phyloP scores from a whole-genome alignment of 805 yeast species.

The Naumovozyma baii region DNA sequence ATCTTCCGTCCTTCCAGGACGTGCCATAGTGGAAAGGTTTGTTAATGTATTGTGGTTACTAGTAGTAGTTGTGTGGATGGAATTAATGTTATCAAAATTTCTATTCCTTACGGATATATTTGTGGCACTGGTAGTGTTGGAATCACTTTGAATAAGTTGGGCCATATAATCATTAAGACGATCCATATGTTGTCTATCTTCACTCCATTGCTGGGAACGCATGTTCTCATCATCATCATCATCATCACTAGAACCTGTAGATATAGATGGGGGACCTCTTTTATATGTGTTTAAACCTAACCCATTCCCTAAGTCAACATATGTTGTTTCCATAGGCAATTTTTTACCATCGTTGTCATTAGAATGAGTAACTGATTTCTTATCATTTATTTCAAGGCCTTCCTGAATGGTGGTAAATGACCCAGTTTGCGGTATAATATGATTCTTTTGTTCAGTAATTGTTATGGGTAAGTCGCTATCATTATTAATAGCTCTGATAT shows the following conservation, averaged over 20 bases:
- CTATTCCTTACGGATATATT: neutral
- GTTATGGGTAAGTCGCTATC: too few relatives aligned
- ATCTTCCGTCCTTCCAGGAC: neutral
- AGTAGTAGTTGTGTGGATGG: neutral
- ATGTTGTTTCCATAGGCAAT: slow-evolving; percentile 6
- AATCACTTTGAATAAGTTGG: slow-evolving; percentile 16
- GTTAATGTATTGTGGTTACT: neutral
- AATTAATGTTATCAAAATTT: neutral
- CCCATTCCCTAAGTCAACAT: slow-evolving; percentile 29
- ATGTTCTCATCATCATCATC: slow-evolving; percentile 6
- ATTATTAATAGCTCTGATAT: too few relatives aligned
- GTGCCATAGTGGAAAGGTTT: neutral
- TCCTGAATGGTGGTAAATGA: too few relatives aligned
- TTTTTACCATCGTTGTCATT: neutral
- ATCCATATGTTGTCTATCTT: slow-evolving; percentile 11
- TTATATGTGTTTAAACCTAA: slow-evolving; percentile 29
- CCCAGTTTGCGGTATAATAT: neutral
- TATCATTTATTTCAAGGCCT: too few relatives aligned
- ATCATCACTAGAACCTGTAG: slow-evolving; percentile 28
- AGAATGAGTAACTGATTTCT: neutral
- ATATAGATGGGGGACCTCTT: slow-evolving; percentile 33
- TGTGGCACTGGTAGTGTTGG: slow-evolving; percentile 2
- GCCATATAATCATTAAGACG: slow-evolving; percentile 24
- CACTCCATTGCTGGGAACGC: slow-evolving; percentile 6
- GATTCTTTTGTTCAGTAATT: too few relatives aligned